Evolutionary conservation across 139 green algal species (phyloP).

Genomic region (Closterium sp.): DNA sequence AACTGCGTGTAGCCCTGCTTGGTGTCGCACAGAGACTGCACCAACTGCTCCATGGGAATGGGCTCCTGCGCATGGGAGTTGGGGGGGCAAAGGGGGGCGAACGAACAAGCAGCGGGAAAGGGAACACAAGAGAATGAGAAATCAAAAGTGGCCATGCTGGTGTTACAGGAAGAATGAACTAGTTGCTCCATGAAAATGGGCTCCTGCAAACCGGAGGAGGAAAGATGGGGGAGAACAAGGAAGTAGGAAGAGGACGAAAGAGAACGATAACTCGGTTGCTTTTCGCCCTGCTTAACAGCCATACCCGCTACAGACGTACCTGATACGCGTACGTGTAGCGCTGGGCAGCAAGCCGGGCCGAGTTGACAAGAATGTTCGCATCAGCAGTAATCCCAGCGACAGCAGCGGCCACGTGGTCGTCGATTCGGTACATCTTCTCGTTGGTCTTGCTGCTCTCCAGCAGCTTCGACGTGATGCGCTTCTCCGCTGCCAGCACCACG

Average conservation of each 20-base stretch:
- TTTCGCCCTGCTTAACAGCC: constrained; percentile 68
- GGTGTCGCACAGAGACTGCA: constrained; percentile 88
- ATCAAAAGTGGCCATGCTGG: constrained; percentile 56
- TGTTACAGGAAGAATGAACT: constrained; percentile 88
- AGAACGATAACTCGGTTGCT: constrained; percentile 95
- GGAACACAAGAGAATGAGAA: background rate
- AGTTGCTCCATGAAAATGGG: constrained; percentile 97
- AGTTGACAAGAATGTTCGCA: constrained; percentile 98
- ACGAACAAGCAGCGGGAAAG: background rate
- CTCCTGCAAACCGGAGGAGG: constrained; percentile 63
- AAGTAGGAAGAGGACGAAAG: constrained; percentile 90
- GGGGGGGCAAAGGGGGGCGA: background rate
- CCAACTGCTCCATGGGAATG: constrained; percentile 97
- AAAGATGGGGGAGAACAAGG: too few species aligned
- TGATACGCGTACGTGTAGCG: constrained; percentile 69
- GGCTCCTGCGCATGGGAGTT: constrained; percentile 67
- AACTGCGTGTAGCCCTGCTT: constrained; percentile 90
- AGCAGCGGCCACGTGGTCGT: constrained; percentile 92
- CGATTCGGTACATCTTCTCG: constrained; percentile 99
- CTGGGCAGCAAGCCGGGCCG: constrained; percentile 53
- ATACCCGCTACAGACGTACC: background rate
- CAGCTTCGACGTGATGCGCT: constrained; percentile 89
- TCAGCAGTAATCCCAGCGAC: constrained; percentile 97
- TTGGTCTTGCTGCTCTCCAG: constrained; percentile 54
- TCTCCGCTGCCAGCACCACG: constrained; percentile 94